Evolutionary conservation across 2,329 filamentous ascomycete genomes (phyloP), one percentile per base, ranked within the genome.

Genomic region (Aspergillus fischeri): DNA sequence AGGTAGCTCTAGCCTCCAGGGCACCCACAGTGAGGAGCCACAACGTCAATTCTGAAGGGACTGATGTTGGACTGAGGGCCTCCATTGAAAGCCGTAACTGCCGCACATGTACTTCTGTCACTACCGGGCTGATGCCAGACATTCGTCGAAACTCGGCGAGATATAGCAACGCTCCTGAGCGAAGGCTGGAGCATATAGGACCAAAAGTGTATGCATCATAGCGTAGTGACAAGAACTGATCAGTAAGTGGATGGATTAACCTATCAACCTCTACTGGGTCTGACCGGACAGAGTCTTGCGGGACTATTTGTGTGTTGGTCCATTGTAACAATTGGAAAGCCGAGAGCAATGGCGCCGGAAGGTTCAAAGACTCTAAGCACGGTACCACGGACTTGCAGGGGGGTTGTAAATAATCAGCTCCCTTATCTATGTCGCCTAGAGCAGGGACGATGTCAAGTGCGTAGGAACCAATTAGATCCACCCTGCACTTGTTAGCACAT

Each of bases 351-450:
- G 14, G 6, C 6, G 14, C 6, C 6, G 32, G 32, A 38, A 38
- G 32, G 1, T 38, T 2, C 4, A 38, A 17, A 38, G 14, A 17
- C 1, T 17, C 1, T 17, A 38, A 38, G 32, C 32, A 17, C 0
- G 5, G 14, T 17, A 14, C 1, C 14, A 17, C 0, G 1, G 14
- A 3, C 32, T 17, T 17, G 14, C 5, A 17, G 5, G 5, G 32
- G 2, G 1, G 3, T 1, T n/a, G 14, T 17, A 38, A 3, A 17
- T 17, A 7, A 38, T 17, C 14, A 17, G 3, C 14, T 17, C 1
- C 32, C 1, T 1, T 3, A 17, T n/a, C 17, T 0, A 17, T 14
- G 5, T n/a, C 1, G 3, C 32, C 32, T 1, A 38, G 14, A 7
- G 6, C 32, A 17, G 32, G 32, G 14, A 3, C 14, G 5, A 7